These are phyloP conservation scores for Fusarium aywerte DNA, from an alignment of 2,329 filamentous ascomycete species.

Conservation along the genomic window DNA sequence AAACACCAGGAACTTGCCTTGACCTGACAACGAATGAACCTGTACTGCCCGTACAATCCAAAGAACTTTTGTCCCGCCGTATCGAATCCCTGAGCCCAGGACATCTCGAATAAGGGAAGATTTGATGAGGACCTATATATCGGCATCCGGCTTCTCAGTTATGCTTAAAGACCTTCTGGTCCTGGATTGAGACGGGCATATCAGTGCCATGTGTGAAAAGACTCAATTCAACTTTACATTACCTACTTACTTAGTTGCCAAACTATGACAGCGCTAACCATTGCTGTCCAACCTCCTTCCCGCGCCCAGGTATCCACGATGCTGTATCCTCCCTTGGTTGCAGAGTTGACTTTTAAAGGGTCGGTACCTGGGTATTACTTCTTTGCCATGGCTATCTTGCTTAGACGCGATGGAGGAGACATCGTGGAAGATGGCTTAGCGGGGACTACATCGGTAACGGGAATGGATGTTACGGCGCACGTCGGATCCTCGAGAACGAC, in stretches of 20 bases:
- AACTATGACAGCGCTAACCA: slow-evolving; percentile 29
- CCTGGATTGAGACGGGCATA: slow-evolving; percentile 7
- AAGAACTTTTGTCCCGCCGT: not conserved
- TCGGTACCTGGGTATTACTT: slow-evolving; percentile 27
- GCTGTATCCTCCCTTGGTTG: slow-evolving; percentile 43
- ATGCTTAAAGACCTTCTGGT: slow-evolving; percentile 9
- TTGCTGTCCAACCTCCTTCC: slow-evolving; percentile 45
- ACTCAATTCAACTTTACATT: not conserved
- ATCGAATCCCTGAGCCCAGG: not conserved
- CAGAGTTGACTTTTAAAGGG: slow-evolving; percentile 20
- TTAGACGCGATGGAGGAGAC: slow-evolving; percentile 31
- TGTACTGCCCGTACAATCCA: not conserved
- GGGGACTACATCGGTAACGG: slow-evolving; percentile 36
- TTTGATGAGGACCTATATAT: slow-evolving; percentile 2
- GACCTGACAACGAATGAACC: not conserved
- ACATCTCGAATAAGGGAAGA: not conserved
- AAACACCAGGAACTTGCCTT: not conserved
- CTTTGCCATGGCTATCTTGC: slow-evolving; percentile 45
- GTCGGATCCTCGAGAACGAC: slow-evolving; percentile 11
- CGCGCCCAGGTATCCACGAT: slow-evolving; percentile 21
- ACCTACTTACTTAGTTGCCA: not conserved
- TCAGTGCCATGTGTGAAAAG: slow-evolving; percentile 2
- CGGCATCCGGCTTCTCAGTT: not conserved
- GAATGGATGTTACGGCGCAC: slow-evolving; percentile 18
- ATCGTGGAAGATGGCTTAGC: slow-evolving; percentile 37